Evolutionary conservation across 192 early-diverging fungal species (phyloP).

Genomic region (Funneliformis mosseae): DNA sequence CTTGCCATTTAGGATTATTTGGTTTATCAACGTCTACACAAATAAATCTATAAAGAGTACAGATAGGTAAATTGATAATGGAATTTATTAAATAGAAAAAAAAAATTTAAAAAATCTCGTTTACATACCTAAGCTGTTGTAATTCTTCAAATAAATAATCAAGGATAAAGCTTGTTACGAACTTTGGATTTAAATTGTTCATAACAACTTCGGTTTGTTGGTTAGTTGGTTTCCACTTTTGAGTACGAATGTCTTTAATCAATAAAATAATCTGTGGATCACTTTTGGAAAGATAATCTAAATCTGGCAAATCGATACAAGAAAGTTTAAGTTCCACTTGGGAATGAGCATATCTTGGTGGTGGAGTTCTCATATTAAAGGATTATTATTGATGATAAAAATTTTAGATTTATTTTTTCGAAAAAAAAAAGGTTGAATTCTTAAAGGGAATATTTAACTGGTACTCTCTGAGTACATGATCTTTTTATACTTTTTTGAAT

Average conservation of each 20-base stretch:
- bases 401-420: no score
- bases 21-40: constrained; percentile 46
- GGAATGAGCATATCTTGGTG: constrained; percentile 14
- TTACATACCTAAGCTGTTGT: constrained; percentile 40
- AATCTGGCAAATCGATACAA: constrained; percentile 33
- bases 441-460: no score
- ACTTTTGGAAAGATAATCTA: constrained; percentile 45
- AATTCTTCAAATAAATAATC: constrained; percentile 55
- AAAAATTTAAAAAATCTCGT: constrained; percentile 28
- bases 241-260: constrained; percentile 31
- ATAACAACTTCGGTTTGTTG: constrained; percentile 49
- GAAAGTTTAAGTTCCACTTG: constrained; percentile 28
- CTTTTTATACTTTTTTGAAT: no score
- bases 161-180: constrained; percentile 42
- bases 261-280: constrained; percentile 43
- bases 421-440: background rate
- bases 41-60: constrained; percentile 36
- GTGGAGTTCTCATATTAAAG: background rate
- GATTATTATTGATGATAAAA: background rate
- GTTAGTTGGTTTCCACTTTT: constrained; percentile 17
- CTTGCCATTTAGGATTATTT: constrained; percentile 41
- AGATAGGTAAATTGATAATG: background rate
- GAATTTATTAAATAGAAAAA: background rate
- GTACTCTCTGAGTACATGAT: no score
- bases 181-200: constrained; percentile 51